Evolutionary conservation across 495 filamentous ascomycete species (phyloP).

Genomic region (Usnea hakonensis): DNA sequence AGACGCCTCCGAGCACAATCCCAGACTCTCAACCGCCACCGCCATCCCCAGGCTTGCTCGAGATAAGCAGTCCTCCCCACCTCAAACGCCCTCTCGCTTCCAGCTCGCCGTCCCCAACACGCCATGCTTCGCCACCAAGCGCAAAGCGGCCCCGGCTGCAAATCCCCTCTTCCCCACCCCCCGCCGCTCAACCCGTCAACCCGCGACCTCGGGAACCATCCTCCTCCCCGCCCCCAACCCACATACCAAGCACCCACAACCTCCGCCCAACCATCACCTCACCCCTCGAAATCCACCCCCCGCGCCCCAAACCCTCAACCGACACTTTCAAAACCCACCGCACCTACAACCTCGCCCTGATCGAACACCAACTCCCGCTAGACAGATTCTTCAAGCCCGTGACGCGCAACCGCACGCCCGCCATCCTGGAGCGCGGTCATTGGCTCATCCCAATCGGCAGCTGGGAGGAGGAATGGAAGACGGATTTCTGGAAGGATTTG

Average conservation of each 20-base stretch:
- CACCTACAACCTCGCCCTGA: conserved; percentile 30
- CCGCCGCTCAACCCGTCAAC: not conserved
- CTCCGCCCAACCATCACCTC: too few species aligned
- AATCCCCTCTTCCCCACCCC: conserved; percentile 10
- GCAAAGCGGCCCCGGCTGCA: conserved; percentile 14
- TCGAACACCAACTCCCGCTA: conserved; percentile 12
- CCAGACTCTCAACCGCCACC: conserved; percentile 28
- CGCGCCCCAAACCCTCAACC: conserved; percentile 37
- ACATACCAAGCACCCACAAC: not conserved
- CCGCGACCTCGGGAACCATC: not conserved
- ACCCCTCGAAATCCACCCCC: conserved; percentile 39
- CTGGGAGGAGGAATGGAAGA: conserved; percentile 32
- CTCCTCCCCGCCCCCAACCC: not conserved
- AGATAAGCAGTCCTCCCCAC: conserved; percentile 14
- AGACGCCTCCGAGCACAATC: conserved; percentile 40
- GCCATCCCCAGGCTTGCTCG: not conserved
- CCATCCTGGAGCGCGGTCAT: conserved; percentile 56
- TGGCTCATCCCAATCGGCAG: conserved; percentile 51
- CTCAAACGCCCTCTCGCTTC: conserved; percentile 14
- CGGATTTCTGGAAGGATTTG: conserved; percentile 55
- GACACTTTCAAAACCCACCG: conserved; percentile 40
- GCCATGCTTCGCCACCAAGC: conserved; percentile 10
- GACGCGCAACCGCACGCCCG: conserved; percentile 36
- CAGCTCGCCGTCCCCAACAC: conserved; percentile 19
- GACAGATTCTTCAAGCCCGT: conserved; percentile 1